Percentiles rank a stretch among this genome's conserved stretches.
Evolutionary conservation across 1,284 basidiomycete genomes (phyloP).

Genomic region (Moesziomyces globuligerus): DNA sequence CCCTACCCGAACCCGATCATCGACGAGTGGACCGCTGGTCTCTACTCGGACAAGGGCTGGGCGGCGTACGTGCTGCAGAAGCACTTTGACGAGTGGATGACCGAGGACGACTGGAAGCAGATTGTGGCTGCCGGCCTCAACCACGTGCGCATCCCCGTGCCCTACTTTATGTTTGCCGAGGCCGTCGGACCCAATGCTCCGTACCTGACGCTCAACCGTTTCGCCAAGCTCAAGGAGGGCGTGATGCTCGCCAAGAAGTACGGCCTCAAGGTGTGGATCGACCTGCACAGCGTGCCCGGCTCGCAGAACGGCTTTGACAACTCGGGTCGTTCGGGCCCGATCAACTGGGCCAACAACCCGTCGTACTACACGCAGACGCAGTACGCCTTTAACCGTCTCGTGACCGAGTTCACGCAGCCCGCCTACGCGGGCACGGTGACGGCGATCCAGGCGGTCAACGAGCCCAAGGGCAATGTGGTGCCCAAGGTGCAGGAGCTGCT

Average conservation of each 20-base stretch:
- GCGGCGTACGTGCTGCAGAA: constrained; percentile 50
- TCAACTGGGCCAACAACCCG: constrained; percentile 78
- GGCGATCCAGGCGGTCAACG: constrained; percentile 62
- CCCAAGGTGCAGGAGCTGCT: constrained; percentile 30
- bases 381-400: constrained; percentile 74
- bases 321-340: constrained; percentile 77
- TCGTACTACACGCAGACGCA: constrained; percentile 79
- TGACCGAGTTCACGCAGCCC: constrained; percentile 49
- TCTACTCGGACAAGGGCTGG: constrained; percentile 70
- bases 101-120: constrained; percentile 77
- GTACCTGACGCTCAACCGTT: constrained; percentile 83
- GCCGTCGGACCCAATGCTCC: constrained; percentile 84
- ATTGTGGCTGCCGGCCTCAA: constrained; percentile 71
- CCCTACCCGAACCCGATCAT: constrained; percentile 67
- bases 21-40: constrained; percentile 87
- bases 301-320: constrained; percentile 68
- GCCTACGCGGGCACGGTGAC: constrained; percentile 55
- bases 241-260: constrained; percentile 80
- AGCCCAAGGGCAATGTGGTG: constrained; percentile 54
- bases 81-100: constrained; percentile 87
- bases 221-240: constrained; percentile 72
- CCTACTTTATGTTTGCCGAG: constrained; percentile 82
- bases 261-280: constrained; percentile 82
- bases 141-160: constrained; percentile 87
- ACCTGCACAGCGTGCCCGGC: constrained; percentile 72